Percentiles rank a stretch among this genome's conserved stretches.
These are phyloP conservation scores for Tremella fuciformis DNA, from an alignment of 768 basidiomycete species.

Conservation along the genomic window DNA sequence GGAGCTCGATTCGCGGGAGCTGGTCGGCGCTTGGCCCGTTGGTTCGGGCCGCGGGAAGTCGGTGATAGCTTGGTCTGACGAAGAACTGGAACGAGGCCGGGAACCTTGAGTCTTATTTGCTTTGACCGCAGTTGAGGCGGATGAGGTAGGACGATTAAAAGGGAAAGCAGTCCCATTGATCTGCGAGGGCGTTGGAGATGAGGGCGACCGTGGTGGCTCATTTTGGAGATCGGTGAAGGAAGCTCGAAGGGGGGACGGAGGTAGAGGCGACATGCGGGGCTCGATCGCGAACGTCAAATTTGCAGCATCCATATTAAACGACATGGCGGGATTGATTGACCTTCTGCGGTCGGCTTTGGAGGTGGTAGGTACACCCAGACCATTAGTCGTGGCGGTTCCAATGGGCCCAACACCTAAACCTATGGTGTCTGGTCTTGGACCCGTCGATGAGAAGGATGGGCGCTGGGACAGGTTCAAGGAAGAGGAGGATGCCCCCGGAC, in stretches of 20 bases:
- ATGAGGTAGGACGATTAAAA: constrained; percentile 18
- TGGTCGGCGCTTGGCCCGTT: no score
- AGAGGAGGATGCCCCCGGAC: constrained; percentile 7
- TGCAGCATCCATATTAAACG: constrained; percentile 51
- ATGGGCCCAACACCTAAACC: constrained; percentile 49
- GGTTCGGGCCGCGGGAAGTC: no score
- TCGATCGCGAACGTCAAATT: constrained; percentile 35
- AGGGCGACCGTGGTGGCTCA: constrained; percentile 21
- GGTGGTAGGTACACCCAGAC: constrained; percentile 45
- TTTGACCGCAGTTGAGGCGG: constrained; percentile 5
- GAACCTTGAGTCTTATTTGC: constrained; percentile 12
- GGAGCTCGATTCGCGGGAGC: constrained; percentile 1
- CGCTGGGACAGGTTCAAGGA: constrained; percentile 1
- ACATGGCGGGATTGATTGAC: constrained; percentile 60
- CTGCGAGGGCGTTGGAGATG: constrained; percentile 28
- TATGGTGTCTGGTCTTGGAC: constrained; percentile 13
- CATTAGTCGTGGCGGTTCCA: constrained; percentile 8
- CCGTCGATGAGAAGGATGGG: constrained; percentile 14
- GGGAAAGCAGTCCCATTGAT: constrained; percentile 25
- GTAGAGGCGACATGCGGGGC: constrained; percentile 40
- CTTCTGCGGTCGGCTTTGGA: constrained; percentile 57
- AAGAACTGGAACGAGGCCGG: constrained; percentile 41
- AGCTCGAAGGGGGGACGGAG: constrained; percentile 49
- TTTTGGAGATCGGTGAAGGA: constrained; percentile 55
- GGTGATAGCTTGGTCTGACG: constrained; percentile 26